These are phyloP conservation scores for Prunus mume DNA, from an alignment of 306 rosid genomes.

Conservation along the genomic window DNA sequence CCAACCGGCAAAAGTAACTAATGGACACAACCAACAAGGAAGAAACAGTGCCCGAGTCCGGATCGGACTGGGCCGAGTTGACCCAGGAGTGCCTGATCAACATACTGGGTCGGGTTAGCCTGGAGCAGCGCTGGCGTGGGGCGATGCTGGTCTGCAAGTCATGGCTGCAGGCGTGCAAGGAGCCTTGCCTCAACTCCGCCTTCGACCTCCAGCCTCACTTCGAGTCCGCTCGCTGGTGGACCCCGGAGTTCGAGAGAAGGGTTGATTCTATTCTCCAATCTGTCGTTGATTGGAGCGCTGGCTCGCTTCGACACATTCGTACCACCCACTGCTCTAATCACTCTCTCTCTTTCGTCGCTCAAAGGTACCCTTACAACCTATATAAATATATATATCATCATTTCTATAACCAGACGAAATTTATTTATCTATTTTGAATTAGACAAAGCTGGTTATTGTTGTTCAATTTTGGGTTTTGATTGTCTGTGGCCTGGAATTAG, in stretches of 20 bases:
- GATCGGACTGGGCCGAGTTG: conserved; percentile 66
- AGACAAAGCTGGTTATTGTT: neutral
- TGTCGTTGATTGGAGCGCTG: conserved; percentile 48
- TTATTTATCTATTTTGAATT: neutral
- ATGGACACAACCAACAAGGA: conserved; percentile 29
- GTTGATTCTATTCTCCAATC: conserved; percentile 82
- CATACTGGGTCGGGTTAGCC: conserved; percentile 67
- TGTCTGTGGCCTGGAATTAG: too few relatives aligned
- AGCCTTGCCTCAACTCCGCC: conserved; percentile 55
- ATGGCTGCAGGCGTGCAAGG: conserved; percentile 64
- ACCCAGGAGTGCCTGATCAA: conserved; percentile 68
- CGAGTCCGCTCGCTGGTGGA: conserved; percentile 61
- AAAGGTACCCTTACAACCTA: conserved; percentile 38
- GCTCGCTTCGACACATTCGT: conserved; percentile 56
- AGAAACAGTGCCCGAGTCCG: conserved; percentile 14
- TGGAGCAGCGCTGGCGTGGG: conserved; percentile 68
- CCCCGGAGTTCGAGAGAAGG: conserved; percentile 51
- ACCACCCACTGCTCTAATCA: conserved; percentile 69
- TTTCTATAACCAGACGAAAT: neutral
- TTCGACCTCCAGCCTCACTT: conserved; percentile 64
- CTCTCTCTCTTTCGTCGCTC: conserved; percentile 56
- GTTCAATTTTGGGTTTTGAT: too few relatives aligned
- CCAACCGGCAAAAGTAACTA: neutral
- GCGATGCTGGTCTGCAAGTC: conserved; percentile 73
- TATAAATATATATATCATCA: neutral